Conservation (phyloP, 352 stramenopile species). For the Pythium sp. region DNA sequence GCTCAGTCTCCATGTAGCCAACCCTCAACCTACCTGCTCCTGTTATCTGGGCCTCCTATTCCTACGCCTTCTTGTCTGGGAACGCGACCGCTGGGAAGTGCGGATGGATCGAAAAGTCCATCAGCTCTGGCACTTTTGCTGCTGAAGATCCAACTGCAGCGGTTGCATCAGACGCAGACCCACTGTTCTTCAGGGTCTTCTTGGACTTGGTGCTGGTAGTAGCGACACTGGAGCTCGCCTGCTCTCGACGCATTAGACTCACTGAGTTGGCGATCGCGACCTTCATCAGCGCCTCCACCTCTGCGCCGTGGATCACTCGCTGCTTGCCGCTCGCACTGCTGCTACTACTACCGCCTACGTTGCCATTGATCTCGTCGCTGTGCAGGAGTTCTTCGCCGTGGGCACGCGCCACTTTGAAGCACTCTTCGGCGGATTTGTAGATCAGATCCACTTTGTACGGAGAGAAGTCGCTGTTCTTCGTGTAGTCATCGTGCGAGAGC, state of each 20-base stretch:
- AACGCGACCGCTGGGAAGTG: slow-evolving; percentile 70
- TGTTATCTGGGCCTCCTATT: background rate
- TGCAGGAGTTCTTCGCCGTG: slow-evolving; percentile 54
- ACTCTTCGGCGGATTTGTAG: slow-evolving; percentile 84
- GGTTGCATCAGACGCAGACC: background rate
- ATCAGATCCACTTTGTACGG: slow-evolving; percentile 68
- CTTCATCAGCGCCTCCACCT: slow-evolving; percentile 56
- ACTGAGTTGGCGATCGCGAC: slow-evolving; percentile 67
- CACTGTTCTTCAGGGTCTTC: slow-evolving; percentile 29
- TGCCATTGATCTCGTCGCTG: slow-evolving; percentile 28
- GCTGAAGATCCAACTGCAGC: background rate
- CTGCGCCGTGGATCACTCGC: slow-evolving; percentile 28
- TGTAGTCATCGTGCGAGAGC: slow-evolving; percentile 68
- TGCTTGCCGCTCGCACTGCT: slow-evolving; percentile 12
- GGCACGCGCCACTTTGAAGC: slow-evolving; percentile 65
- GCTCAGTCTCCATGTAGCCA: background rate
- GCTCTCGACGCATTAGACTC: slow-evolving; percentile 47
- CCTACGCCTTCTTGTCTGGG: slow-evolving; percentile 17
- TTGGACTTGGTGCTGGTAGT: slow-evolving; percentile 18
- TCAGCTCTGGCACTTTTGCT: slow-evolving; percentile 25
- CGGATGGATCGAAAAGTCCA: slow-evolving; percentile 68
- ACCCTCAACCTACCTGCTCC: background rate
- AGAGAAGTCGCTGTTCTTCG: slow-evolving; percentile 80
- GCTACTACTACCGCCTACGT: slow-evolving; percentile 9
- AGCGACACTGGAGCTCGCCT: slow-evolving; percentile 17